Evolutionary conservation across 768 basidiomycete species (phyloP), one percentile per base, ranked within the genome.

Genomic region (Pulveroboletus sp.): DNA sequence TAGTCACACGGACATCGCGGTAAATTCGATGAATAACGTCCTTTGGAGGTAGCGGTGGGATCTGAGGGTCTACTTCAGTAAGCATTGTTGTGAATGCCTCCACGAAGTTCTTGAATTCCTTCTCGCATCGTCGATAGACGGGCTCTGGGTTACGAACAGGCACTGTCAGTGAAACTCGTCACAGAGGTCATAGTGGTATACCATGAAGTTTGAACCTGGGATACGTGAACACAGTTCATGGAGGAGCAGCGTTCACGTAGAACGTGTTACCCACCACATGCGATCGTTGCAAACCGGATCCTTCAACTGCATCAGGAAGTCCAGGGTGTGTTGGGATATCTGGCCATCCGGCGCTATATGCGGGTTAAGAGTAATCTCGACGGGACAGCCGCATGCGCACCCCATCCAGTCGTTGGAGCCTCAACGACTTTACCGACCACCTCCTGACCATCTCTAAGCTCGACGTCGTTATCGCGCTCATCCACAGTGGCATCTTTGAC

Each of bases 1-100:
- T 1, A 21, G 8, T 24, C 15, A 39, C 33, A 43, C 56, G 28
- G 17, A 88, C 89, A 65, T 97, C 95, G 39, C 94, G 83, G 64
- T 96, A 95, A 36, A 97, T 93, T 14, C 95, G 76, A 66, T 98
- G 90, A 48, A 89, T 82, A 21, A 95, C 78, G 58, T 99, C 95
- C 61, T 93, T 94, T 0, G 90, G 81, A 0, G 96, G 96, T 2
- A 98, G 73, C 8, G 80, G 83, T 0, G 96, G 95, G 0, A 98
- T 79, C 60, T 96, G 82, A 15, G 80, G 71, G 65, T 99, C 95
- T 1, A 81, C 82, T 39, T 83, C 84, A 27, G 76, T 73, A 14
- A 95, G 73, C 27, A 80, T 67, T 10, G 80, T 73, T 1, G 86
- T 86, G 61, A 94, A 82, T 0, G 70, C 70, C 37, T 86, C 84